Conservation (phyloP, 257 asterid genomes). For the Verbascum thapsus region DNA sequence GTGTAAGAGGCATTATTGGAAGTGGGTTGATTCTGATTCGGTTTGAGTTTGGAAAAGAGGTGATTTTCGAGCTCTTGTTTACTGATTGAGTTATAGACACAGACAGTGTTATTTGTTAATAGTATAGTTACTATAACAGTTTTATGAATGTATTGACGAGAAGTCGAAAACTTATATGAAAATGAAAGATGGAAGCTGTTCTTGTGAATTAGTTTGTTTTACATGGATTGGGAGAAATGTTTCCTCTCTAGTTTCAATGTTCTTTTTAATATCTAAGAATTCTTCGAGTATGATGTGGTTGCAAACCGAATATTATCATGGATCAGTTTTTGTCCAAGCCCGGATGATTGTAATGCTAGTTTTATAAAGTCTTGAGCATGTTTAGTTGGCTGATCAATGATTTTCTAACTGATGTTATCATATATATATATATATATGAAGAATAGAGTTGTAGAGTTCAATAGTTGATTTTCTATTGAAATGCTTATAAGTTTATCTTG, state of each 20-base stretch:
- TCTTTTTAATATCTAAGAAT: too few relatives aligned
- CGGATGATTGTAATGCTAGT: constrained; percentile 2
- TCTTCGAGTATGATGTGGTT: too few relatives aligned
- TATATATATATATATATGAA: too few relatives aligned
- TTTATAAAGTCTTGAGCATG: background rate
- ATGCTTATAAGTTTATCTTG: background rate
- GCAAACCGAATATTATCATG: background rate
- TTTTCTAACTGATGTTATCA: background rate
- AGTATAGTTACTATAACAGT: background rate
- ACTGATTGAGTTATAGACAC: constrained; percentile 37
- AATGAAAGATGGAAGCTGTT: constrained; percentile 11
- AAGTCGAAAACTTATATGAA: constrained; percentile 14
- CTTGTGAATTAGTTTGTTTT: background rate
- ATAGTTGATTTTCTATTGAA: background rate
- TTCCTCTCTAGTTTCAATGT: constrained; percentile 1
- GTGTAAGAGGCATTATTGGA: constrained; percentile 90
- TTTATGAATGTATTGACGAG: background rate
- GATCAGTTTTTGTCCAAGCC: background rate
- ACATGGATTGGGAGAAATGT: constrained; percentile 20
- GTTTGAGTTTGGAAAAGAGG: constrained; percentile 43
- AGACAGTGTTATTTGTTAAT: constrained; percentile 21
- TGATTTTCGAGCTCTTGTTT: constrained; percentile 38
- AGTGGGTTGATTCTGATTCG: constrained; percentile 71
- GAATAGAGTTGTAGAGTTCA: too few relatives aligned
- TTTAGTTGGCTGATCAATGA: background rate